Conservation (phyloP, 371 early-diverging fungal genomes). For the Rhizopus sp. region DNA sequence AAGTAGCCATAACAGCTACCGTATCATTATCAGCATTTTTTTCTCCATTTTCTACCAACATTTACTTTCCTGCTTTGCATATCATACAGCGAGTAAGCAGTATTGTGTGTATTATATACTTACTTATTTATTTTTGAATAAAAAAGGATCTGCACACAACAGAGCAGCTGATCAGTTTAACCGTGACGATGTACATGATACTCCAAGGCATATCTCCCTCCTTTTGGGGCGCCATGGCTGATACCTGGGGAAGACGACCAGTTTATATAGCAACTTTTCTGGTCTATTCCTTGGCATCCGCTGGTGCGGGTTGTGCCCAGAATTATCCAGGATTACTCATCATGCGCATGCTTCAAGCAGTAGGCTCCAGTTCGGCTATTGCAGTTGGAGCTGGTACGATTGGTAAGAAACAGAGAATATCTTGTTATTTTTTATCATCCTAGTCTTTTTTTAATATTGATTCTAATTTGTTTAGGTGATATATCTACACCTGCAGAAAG, state of each 20-base stretch:
- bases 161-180: slow-evolving; percentile 26
- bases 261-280: slow-evolving; percentile 62
- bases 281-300: slow-evolving; percentile 60
- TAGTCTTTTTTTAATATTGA: background rate
- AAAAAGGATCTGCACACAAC: slow-evolving; percentile 13
- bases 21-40: slow-evolving; percentile 15
- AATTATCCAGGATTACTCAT: slow-evolving; percentile 51
- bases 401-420: slow-evolving; percentile 24
- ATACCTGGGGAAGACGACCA: slow-evolving; percentile 63
- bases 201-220: slow-evolving; percentile 49
- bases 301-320: slow-evolving; percentile 58
- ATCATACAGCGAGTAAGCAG: slow-evolving; percentile 10
- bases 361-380: slow-evolving; percentile 66
- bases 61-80: slow-evolving; percentile 22
- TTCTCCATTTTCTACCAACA: slow-evolving; percentile 24
- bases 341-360: slow-evolving; percentile 67
- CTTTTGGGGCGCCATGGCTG: slow-evolving; percentile 70
- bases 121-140: background rate
- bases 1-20: slow-evolving; percentile 5
- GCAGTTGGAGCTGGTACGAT: slow-evolving; percentile 72
- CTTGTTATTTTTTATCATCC: background rate
- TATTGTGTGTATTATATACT: slow-evolving; percentile 4
- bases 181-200: slow-evolving; percentile 47
- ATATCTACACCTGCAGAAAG: slow-evolving; percentile 63
- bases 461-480: slow-evolving; percentile 33